phyloP scores from a whole-genome alignment of 2,329 filamentous ascomycete genomes.

The Periconia macrospinosa region DNA sequence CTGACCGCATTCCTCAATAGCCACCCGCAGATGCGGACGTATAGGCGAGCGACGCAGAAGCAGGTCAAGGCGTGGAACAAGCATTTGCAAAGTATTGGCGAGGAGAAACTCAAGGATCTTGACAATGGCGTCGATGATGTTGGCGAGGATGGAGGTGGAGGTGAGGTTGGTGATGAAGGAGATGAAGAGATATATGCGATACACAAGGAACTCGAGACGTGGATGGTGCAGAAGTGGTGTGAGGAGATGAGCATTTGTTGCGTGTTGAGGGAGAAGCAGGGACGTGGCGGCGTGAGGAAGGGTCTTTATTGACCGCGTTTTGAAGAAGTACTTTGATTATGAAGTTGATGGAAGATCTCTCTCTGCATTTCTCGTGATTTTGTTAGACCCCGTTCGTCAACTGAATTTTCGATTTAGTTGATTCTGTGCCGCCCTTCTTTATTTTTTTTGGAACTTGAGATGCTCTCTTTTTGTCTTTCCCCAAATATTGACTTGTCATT shows the following conservation, averaged over 20 bases:
- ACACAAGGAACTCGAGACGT: slow-evolving; percentile 34
- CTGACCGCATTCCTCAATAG: slow-evolving; percentile 78
- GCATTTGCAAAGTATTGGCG: slow-evolving; percentile 14
- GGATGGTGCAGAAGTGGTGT: slow-evolving; percentile 84
- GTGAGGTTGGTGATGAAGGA: slow-evolving; percentile 3
- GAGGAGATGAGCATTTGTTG: slow-evolving; percentile 85
- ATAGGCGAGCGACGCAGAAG: slow-evolving; percentile 30
- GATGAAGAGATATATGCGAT: slow-evolving; percentile 24
- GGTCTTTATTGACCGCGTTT: too few species aligned
- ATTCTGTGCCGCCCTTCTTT: too few species aligned
- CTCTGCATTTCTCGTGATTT: too few species aligned
- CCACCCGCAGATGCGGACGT: slow-evolving; percentile 24
- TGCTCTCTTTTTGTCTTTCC: too few species aligned
- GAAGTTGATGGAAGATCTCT: too few species aligned
- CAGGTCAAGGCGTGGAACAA: slow-evolving; percentile 35
- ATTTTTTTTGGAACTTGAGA: too few species aligned
- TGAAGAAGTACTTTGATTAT: too few species aligned
- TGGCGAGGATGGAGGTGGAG: background rate
- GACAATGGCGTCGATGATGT: background rate
- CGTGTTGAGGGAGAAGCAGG: slow-evolving; percentile 62
- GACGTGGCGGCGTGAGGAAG: background rate
- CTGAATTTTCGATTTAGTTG: too few species aligned
- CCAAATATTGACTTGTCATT: too few species aligned
- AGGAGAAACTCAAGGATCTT: slow-evolving; percentile 3
- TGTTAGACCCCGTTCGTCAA: too few species aligned